Evolutionary conservation across 352 stramenopile genomes (phyloP).

Genomic region (Phytophthora meadii): DNA sequence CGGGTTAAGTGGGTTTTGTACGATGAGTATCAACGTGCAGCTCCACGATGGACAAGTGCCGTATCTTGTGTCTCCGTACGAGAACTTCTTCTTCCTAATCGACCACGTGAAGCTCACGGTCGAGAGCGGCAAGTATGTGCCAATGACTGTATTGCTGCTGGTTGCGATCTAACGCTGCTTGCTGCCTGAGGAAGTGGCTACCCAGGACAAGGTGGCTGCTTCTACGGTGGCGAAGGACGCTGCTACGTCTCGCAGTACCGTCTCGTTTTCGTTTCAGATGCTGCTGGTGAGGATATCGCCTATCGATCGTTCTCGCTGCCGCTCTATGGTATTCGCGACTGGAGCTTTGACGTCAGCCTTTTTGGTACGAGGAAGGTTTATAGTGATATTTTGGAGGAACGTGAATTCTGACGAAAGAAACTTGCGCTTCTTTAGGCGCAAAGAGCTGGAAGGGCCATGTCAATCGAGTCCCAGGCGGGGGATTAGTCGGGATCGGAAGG

Average conservation of each 20-base stretch:
- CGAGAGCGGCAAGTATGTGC: conserved; percentile 79
- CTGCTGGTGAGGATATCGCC: conserved; percentile 32
- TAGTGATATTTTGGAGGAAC: not conserved
- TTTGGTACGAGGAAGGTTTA: conserved; percentile 48
- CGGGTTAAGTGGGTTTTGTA: not conserved
- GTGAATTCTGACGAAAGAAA: too few species aligned
- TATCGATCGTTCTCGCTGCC: conserved; percentile 82
- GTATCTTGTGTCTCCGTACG: conserved; percentile 82
- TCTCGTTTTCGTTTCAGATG: conserved; percentile 69
- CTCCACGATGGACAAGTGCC: conserved; percentile 66
- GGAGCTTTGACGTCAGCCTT: conserved; percentile 65
- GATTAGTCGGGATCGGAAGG: conserved; percentile 63
- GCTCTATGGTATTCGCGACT: conserved; percentile 81
- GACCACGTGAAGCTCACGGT: conserved; percentile 75
- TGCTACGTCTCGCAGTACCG: conserved; percentile 86
- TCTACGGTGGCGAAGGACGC: conserved; percentile 70
- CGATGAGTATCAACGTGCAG: conserved; percentile 83
- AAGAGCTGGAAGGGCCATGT: conserved; percentile 74
- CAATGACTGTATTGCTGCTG: not conserved
- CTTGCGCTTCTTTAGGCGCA: conserved; percentile 36
- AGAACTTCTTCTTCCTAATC: conserved; percentile 83
- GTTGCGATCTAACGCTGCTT: conserved; percentile 2
- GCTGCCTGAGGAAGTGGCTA: conserved; percentile 55
- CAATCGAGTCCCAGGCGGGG: conserved; percentile 73
- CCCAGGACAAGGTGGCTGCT: conserved; percentile 82